Conservation (phyloP, 768 basidiomycete genomes). For the Pleurotus platypus region DNA sequence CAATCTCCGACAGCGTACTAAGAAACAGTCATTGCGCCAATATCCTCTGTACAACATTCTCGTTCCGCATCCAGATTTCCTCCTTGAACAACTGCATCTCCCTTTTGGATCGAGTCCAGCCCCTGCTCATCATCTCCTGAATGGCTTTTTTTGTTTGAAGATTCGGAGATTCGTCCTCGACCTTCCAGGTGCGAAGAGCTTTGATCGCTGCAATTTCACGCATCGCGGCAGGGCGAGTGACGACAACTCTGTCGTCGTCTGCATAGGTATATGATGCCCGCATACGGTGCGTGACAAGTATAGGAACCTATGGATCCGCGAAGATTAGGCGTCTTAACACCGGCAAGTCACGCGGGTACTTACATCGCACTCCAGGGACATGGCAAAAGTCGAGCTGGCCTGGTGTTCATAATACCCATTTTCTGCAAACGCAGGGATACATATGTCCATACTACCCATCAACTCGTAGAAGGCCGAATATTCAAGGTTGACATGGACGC, state of each 20-base stretch:
- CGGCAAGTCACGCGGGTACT: neutral
- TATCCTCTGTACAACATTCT: conserved; percentile 24
- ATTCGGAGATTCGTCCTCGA: neutral
- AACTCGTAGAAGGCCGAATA: conserved; percentile 33
- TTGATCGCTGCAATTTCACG: conserved; percentile 34
- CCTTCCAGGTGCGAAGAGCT: conserved; percentile 29
- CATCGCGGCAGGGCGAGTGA: conserved; percentile 36
- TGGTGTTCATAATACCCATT: conserved; percentile 31
- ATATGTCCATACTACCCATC: conserved; percentile 35
- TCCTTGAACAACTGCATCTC: conserved; percentile 25
- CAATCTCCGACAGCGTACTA: neutral
- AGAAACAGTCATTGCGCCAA: conserved; percentile 18
- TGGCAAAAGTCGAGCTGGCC: conserved; percentile 37
- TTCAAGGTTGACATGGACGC: conserved; percentile 26
- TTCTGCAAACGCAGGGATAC: conserved; percentile 35
- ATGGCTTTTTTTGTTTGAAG: conserved; percentile 17
- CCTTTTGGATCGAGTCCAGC: conserved; percentile 24
- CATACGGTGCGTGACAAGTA: conserved; percentile 37
- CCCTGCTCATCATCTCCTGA: conserved; percentile 23
- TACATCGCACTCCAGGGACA: conserved; percentile 37
- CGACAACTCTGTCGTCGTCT: conserved; percentile 29
- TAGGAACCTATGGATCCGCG: conserved; percentile 26
- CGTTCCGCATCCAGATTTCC: conserved; percentile 27
- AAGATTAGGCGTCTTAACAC: neutral
- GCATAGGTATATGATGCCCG: conserved; percentile 34